These are phyloP conservation scores for Hyaloperonospora brassicae DNA, from an alignment of 352 stramenopile species.

Conservation along the genomic window DNA sequence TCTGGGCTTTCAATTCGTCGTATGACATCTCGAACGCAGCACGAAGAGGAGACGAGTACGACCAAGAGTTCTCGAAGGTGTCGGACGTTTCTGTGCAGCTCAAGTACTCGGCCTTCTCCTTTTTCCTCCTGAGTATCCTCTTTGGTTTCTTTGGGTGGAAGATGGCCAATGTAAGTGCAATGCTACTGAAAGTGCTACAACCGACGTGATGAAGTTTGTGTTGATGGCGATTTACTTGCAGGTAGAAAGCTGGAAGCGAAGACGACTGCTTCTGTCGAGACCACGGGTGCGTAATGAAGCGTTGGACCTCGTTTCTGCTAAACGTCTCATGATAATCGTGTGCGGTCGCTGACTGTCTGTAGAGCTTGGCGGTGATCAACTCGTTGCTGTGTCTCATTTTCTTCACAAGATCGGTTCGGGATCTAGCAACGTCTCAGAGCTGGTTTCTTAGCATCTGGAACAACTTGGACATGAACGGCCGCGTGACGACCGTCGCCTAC, in stretches of 20 bases:
- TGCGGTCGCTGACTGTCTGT: slow-evolving; percentile 6
- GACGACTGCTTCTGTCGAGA: slow-evolving; percentile 62
- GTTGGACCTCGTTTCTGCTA: neutral
- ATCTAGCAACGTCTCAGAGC: slow-evolving; percentile 76
- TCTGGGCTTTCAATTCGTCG: slow-evolving; percentile 82
- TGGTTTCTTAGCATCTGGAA: slow-evolving; percentile 84
- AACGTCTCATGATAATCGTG: slow-evolving; percentile 2
- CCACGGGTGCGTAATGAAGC: slow-evolving; percentile 36
- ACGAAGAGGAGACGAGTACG: slow-evolving; percentile 65
- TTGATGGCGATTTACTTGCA: neutral
- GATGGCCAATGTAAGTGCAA: slow-evolving; percentile 54
- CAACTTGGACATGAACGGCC: slow-evolving; percentile 77
- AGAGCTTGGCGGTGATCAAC: slow-evolving; percentile 78
- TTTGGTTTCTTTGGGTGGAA: slow-evolving; percentile 86
- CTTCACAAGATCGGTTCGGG: slow-evolving; percentile 63
- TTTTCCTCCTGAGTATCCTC: slow-evolving; percentile 69
- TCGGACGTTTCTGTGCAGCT: slow-evolving; percentile 72
- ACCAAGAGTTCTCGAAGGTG: slow-evolving; percentile 77
- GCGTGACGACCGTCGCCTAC: slow-evolving; percentile 67
- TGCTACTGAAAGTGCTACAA: neutral
- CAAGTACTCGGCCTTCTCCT: slow-evolving; percentile 74
- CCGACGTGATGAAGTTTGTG: neutral
- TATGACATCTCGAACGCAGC: slow-evolving; percentile 71
- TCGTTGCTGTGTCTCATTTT: slow-evolving; percentile 76
- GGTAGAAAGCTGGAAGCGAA: slow-evolving; percentile 71